A percentile compares a stretch with the other conserved stretches of the same genome.
These are phyloP conservation scores for Zarea fungicola DNA, from an alignment of 2,329 filamentous ascomycete species.

Conservation along the genomic window DNA sequence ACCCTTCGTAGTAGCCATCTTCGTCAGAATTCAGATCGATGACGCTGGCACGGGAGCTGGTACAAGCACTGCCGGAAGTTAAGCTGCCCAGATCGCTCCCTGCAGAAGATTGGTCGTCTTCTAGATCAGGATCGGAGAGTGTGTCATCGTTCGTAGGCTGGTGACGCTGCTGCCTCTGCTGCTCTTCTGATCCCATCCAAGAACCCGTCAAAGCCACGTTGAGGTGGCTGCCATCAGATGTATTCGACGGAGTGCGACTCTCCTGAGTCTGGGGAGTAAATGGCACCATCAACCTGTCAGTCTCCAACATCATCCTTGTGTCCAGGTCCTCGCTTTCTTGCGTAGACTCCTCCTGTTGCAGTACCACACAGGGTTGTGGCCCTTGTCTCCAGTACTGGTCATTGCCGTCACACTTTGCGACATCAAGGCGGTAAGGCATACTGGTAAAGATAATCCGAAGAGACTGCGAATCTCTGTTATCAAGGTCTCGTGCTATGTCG, in stretches of 20 bases:
- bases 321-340: background rate
- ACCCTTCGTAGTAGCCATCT: background rate
- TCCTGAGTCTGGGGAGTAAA: background rate
- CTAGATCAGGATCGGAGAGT: background rate
- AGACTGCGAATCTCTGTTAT: background rate
- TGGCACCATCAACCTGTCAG: background rate
- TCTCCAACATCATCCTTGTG: background rate
- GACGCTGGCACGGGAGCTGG: background rate
- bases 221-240: slow-evolving; percentile 1
- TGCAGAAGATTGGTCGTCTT: background rate
- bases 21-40: background rate
- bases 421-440: background rate
- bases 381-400: background rate
- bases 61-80: slow-evolving; percentile 3
- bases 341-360: background rate
- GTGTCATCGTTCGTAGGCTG: background rate
- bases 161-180: background rate
- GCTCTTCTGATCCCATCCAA: background rate
- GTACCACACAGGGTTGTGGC: background rate
- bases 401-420: background rate
- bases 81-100: slow-evolving; percentile 2
- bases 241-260: background rate
- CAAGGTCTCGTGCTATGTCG: background rate
- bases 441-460: background rate
- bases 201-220: background rate